These are phyloP conservation scores for Thelephora ganbajun DNA, from an alignment of 768 basidiomycete species.

Conservation along the genomic window DNA sequence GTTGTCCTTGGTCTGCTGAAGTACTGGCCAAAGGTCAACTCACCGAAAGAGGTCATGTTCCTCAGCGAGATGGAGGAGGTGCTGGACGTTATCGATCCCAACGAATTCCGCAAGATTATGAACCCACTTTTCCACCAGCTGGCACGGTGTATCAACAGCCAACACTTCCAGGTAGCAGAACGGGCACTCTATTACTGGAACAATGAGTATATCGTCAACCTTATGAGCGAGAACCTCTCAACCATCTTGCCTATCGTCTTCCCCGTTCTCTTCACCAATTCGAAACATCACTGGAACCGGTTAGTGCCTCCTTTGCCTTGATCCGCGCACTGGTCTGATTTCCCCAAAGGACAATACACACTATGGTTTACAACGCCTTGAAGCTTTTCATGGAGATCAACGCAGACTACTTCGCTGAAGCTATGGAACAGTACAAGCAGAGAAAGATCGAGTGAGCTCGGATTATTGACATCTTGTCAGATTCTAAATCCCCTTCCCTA, in stretches of 20 bases:
- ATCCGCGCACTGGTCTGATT: constrained; percentile 4
- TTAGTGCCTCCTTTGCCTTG: constrained; percentile 24
- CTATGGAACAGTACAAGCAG: constrained; percentile 87
- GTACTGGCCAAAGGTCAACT: constrained; percentile 99
- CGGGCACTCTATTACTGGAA: constrained; percentile 97
- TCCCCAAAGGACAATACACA: constrained; percentile 80
- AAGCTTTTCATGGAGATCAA: constrained; percentile 99
- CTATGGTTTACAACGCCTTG: constrained; percentile 97
- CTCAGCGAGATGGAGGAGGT: constrained; percentile 99
- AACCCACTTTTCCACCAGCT: constrained; percentile 86
- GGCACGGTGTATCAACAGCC: constrained; percentile 93
- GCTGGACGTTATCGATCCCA: constrained; percentile 92
- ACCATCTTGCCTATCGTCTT: constrained; percentile 92
- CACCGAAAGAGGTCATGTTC: constrained; percentile 99
- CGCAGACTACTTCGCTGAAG: constrained; percentile 87
- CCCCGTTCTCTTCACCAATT: constrained; percentile 90
- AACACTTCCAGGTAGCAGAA: constrained; percentile 99
- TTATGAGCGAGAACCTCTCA: constrained; percentile 93
- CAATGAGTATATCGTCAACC: constrained; percentile 98
- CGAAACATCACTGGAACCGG: constrained; percentile 98
- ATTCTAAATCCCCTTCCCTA: constrained; percentile 17
- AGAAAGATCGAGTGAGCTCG: constrained; percentile 64
- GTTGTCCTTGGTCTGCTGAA: constrained; percentile 93
- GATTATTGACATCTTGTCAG: background rate
- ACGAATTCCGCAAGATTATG: constrained; percentile 94